Conservation (phyloP, 2,329 filamentous ascomycete genomes). For the Periconia sp. region DNA sequence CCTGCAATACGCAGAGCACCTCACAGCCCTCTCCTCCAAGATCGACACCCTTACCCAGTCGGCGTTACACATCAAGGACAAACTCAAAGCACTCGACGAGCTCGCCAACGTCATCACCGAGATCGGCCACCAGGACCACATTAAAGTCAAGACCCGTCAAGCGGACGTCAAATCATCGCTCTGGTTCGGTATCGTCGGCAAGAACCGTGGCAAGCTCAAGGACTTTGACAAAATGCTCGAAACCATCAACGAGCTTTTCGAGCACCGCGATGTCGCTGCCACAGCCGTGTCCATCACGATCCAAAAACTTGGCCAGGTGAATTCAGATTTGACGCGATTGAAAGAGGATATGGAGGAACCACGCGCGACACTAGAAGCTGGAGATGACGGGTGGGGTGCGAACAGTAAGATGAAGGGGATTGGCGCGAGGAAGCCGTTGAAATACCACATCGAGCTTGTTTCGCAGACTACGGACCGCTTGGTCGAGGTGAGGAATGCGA, state of each 20-base stretch:
- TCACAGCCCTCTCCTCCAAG: conserved; percentile 68
- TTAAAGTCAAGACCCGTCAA: not conserved
- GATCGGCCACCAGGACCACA: not conserved
- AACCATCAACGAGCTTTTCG: conserved; percentile 68
- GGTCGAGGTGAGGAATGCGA: conserved; percentile 63
- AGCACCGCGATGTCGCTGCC: conserved; percentile 66
- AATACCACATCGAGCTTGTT: conserved; percentile 76
- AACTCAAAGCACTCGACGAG: not conserved
- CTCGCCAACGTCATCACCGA: not conserved
- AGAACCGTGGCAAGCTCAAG: conserved; percentile 60
- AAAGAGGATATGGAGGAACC: conserved; percentile 70
- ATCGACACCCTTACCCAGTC: conserved; percentile 69
- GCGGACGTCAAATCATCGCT: not conserved
- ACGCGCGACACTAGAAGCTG: too few relatives aligned
- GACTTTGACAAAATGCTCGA: conserved; percentile 70
- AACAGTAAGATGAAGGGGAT: conserved; percentile 55
- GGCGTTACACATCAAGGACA: conserved; percentile 61
- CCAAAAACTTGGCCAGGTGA: conserved; percentile 73
- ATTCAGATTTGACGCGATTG: conserved; percentile 69
- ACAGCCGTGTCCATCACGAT: conserved; percentile 70
- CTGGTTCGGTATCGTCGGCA: not conserved
- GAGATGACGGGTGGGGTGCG: too few relatives aligned
- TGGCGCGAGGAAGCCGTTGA: conserved; percentile 61
- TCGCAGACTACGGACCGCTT: conserved; percentile 71
- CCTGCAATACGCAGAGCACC: conserved; percentile 75